Evolutionary conservation across 352 stramenopile genomes (phyloP), one percentile per base, ranked within the genome.

Genomic region (Peronospora destructor): DNA sequence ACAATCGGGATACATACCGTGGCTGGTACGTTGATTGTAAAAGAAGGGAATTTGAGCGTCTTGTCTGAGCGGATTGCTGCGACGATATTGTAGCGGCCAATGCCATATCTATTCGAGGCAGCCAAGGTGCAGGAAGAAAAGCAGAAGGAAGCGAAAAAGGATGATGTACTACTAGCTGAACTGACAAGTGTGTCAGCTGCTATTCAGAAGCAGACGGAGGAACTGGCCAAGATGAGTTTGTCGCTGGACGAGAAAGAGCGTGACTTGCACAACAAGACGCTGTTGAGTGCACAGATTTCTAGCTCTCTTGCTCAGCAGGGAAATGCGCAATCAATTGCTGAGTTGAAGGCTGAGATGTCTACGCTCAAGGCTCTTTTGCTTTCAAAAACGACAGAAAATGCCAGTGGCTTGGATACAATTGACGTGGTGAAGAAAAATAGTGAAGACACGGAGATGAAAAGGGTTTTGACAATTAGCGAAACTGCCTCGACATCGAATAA

Each of bases 341-440:
- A 85, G 39, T 55, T 89, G 30, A 78, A 82, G 33, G 73, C 78
- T 14, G 75, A 89, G 45, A 68, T 89, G 23, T 77, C 62, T 23
- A 87, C 74, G 4, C 42, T 85, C 16, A 87, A 85, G 45, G 61
- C 74, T 40, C 53, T 87, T 1, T 53, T 85, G 33, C 29, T 85
- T 14, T 48, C 65, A 4, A 76, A 71, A 23, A 66, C 39, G 19
- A 48, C 49, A 14, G 58, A 47, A 25, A 44, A 16, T 25, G 4
- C 6, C 19, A 41, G 13, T 6, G 39, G 54, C 12, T 43, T 16
- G 10, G 32, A 41, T 29, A n/a, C 0, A 5, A 40, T 28, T 16
- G 8, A 21, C 1, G 26, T 23, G 19, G n/a, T 39, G 12, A 60
- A 42, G 10, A 23, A 64, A 8, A 54, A 12, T 4, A 37, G 10